Conservation (phyloP, 257 asterid genomes). For the Catharanthus roseus region DNA sequence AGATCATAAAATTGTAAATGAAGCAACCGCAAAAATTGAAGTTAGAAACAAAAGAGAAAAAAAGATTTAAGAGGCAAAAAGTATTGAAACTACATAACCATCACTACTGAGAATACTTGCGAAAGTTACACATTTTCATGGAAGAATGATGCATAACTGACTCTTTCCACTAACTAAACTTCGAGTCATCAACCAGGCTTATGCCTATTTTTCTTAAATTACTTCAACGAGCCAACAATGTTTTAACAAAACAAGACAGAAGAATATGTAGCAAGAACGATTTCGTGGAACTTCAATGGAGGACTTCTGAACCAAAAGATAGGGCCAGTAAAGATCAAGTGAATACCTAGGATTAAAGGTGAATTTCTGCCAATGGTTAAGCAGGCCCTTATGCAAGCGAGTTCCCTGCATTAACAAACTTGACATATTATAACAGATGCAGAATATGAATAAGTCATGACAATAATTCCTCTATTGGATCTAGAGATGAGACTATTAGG, state of each 20-base stretch:
- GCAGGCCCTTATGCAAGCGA: conserved; percentile 82
- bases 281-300: too few relatives aligned
- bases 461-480: neutral
- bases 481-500: neutral
- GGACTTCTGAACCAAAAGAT: neutral
- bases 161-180: neutral
- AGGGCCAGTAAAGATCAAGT: neutral
- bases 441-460: neutral
- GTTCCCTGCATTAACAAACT: conserved; percentile 53
- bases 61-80: neutral
- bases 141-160: neutral
- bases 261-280: neutral
- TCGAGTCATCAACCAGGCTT: neutral
- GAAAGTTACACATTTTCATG: too few relatives aligned
- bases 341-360: conserved; percentile 90
- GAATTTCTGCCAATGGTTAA: conserved; percentile 95
- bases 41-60: neutral
- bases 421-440: neutral
- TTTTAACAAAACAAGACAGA: neutral
- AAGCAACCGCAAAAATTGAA: neutral
- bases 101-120: neutral
- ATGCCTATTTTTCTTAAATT: neutral
- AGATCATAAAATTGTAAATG: conserved; percentile 6
- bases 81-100: neutral
- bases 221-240: neutral